A percentile compares a stretch with the other conserved stretches of the same genome.
phyloP scores from a whole-genome alignment of 441 rosid genomes.

The Eruca vesicaria region DNA sequence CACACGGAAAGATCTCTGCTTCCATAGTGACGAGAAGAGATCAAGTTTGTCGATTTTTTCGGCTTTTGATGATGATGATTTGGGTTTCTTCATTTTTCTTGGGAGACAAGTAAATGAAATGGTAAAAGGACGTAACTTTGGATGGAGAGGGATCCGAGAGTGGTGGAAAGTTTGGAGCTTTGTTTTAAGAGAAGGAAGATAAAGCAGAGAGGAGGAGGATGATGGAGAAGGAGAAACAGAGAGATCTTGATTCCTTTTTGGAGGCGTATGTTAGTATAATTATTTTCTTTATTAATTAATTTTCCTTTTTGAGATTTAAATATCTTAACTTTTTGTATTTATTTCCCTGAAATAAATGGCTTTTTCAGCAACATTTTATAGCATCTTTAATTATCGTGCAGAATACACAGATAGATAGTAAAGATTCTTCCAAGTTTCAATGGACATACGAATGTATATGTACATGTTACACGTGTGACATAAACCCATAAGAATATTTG shows the following conservation, averaged over 20 bases:
- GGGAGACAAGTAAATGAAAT: constrained; percentile 25
- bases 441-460: no score
- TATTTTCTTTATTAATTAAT: background rate
- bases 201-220: background rate
- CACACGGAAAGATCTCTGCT: constrained; percentile 39
- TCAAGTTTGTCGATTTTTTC: constrained; percentile 39
- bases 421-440: no score
- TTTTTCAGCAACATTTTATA: background rate
- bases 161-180: background rate
- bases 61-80: constrained; percentile 32
- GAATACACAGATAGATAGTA: background rate
- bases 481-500: background rate
- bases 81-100: constrained; percentile 41
- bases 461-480: background rate
- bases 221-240: background rate
- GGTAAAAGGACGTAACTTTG: background rate
- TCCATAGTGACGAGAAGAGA: constrained; percentile 37
- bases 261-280: constrained; percentile 9
- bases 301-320: background rate
- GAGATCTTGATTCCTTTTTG: constrained; percentile 26
- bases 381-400: background rate
- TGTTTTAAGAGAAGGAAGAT: background rate
- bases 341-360: background rate
- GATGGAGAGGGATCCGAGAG: background rate
- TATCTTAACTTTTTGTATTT: background rate